Base-by-base conservation (phyloP, 1,284 basidiomycete genomes). In the Apiotrichum gracile region DNA sequence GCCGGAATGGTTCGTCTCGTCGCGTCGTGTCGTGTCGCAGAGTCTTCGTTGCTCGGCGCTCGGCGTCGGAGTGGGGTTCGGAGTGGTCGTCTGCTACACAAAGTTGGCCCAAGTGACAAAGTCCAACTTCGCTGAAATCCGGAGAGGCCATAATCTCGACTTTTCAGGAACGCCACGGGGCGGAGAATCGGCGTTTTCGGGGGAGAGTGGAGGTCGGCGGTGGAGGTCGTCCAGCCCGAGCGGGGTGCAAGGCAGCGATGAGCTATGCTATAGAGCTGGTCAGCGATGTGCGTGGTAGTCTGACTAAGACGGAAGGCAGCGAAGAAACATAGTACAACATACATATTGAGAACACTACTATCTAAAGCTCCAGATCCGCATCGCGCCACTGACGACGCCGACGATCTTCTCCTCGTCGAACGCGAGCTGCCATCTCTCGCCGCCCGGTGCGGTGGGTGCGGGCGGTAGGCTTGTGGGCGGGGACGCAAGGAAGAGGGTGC, bases 371-470 rank as follows among this genome's bases (percentile, higher is more conserved):
- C 72, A 74, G 0, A 74, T 68, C 19, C 64, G 64, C 64, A 67
- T 63, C 4, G 58, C 54, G 16, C 66, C 67, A 3, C 52, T 56
- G n/a, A 40, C 63, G 2, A 75, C 52, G 1, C 72, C 71, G 1
- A 74, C 74, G 37, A 76, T 75, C 58, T 69, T 72, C 61, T 75
- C 68, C 58, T 76, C 72, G 39, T 76, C 72, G 52, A 76, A 74
- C 1, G 68, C 68, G 22, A 76, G 51, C 35, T 72, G 65, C 12
- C 61, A n/a, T n/a, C n/a, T n/a, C n/a, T n/a, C n/a, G n/a, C n/a
- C n/a, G n/a, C n/a, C n/a, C n/a, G n/a, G 57, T 9, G 74, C 67
- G 1, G 61, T 55, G 4, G 63, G 37, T 10, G 4, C 49, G 7
- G 58, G 55, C 3, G 22, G 52, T 5, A 60, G 21, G 2, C 42